Percentiles rank a stretch among this genome's conserved stretches.
These are phyloP conservation scores for Ceratocystis albifundus DNA, from an alignment of 2,329 filamentous ascomycete species.

Conservation along the genomic window DNA sequence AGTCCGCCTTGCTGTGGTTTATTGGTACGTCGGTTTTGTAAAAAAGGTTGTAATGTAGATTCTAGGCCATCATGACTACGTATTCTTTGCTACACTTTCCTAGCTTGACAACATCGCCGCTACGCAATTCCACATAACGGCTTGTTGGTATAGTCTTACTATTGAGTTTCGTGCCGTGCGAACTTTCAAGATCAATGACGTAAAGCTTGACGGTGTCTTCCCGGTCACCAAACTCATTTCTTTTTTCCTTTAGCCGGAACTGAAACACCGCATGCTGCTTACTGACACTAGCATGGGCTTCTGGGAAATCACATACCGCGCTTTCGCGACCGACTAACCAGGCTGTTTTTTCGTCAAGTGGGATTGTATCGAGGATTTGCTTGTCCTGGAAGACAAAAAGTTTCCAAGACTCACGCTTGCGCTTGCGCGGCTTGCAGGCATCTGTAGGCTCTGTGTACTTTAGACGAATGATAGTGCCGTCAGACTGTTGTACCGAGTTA, in stretches of 20 bases:
- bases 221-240: slow-evolving; percentile 78
- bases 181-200: slow-evolving; percentile 83
- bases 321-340: slow-evolving; percentile 81
- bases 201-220: slow-evolving; percentile 73
- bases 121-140: slow-evolving; percentile 72
- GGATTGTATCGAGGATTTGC: slow-evolving; percentile 70
- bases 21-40: not conserved
- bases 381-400: slow-evolving; percentile 84
- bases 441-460: slow-evolving; percentile 96
- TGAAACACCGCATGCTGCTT: slow-evolving; percentile 95
- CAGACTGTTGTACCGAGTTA: slow-evolving; percentile 60
- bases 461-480: slow-evolving; percentile 64
- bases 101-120: slow-evolving; percentile 83
- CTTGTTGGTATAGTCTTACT: slow-evolving; percentile 59
- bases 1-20: not conserved
- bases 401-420: slow-evolving; percentile 58
- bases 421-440: slow-evolving; percentile 71
- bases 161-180: slow-evolving; percentile 80
- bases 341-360: slow-evolving; percentile 64
- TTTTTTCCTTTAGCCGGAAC: slow-evolving; percentile 73
- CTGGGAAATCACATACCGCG: slow-evolving; percentile 66
- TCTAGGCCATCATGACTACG: slow-evolving; percentile 63
- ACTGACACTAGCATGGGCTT: slow-evolving; percentile 85
- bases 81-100: slow-evolving; percentile 85
- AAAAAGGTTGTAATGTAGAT: not conserved